These are phyloP conservation scores for Aspergillus nidulans DNA, from an alignment of 495 filamentous ascomycete genomes.

Conservation along the genomic window DNA sequence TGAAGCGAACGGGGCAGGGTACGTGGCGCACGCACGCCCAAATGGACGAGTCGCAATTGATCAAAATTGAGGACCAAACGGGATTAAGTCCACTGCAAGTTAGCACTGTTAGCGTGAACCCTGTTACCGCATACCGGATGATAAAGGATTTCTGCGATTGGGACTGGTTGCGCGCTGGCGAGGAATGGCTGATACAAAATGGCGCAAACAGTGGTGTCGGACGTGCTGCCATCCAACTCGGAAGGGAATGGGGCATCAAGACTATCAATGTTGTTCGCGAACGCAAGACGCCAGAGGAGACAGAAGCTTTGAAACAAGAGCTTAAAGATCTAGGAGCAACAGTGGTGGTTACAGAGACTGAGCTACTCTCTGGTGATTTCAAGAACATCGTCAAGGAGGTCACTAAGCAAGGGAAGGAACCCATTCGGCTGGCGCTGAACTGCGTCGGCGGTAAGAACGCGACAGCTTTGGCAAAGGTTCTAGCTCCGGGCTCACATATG, in stretches of 20 bases:
- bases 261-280: conserved; percentile 82
- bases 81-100: conserved; percentile 70
- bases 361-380: conserved; percentile 64
- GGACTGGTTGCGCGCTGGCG: conserved; percentile 44
- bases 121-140: conserved; percentile 90
- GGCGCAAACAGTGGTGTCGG: conserved; percentile 93
- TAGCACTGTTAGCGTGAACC: conserved; percentile 85
- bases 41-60: conserved; percentile 56
- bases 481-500: conserved; percentile 63
- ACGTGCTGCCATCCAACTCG: conserved; percentile 81
- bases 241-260: conserved; percentile 73
- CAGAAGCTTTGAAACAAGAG: conserved; percentile 64
- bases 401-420: conserved; percentile 64
- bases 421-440: conserved; percentile 75
- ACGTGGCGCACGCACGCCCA: conserved; percentile 92
- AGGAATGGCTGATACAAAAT: conserved; percentile 92
- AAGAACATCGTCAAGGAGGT: conserved; percentile 57
- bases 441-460: conserved; percentile 92
- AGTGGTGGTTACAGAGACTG: conserved; percentile 75
- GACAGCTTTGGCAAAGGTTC: conserved; percentile 61
- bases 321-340: conserved; percentile 68
- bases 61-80: conserved; percentile 61
- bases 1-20: conserved; percentile 71
- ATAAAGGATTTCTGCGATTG: conserved; percentile 72
- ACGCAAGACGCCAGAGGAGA: conserved; percentile 55